Conservation (phyloP, 2,329 filamentous ascomycete genomes). For the Graphilbum ipis-grandicollis region DNA sequence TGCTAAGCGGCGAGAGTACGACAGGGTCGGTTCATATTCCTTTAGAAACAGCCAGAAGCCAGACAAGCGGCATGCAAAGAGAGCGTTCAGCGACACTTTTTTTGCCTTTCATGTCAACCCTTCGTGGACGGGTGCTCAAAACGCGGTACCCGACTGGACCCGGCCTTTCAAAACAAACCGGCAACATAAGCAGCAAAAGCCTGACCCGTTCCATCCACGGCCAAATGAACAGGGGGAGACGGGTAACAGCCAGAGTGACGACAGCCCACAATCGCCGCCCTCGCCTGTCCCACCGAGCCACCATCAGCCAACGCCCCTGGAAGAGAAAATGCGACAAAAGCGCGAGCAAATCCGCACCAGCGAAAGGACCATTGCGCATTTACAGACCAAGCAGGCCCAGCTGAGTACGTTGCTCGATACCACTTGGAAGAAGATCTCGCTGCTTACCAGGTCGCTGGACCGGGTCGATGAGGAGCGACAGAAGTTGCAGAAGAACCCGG, state of each 20-base stretch:
- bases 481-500: background rate
- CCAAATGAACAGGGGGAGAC: too few relatives aligned
- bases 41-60: background rate
- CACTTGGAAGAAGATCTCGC: background rate
- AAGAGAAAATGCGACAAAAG: conserved; percentile 2
- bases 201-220: background rate
- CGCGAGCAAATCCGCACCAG: conserved; percentile 2
- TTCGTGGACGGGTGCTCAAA: background rate
- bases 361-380: background rate
- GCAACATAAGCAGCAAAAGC: background rate
- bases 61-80: background rate
- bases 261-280: background rate
- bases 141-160: background rate
- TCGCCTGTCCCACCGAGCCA: background rate
- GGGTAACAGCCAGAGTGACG: too few relatives aligned
- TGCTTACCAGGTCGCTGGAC: background rate
- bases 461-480: background rate
- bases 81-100: background rate
- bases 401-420: background rate
- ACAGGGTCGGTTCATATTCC: background rate
- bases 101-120: conserved; percentile 1
- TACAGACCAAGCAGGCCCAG: background rate
- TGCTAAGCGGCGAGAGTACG: conserved; percentile 4
- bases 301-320: background rate
- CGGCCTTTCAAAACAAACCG: background rate